Percentiles rank a stretch among this genome's conserved stretches.
phyloP scores from a whole-genome alignment of 1,284 basidiomycete species.

The Coniferiporia weirii region DNA sequence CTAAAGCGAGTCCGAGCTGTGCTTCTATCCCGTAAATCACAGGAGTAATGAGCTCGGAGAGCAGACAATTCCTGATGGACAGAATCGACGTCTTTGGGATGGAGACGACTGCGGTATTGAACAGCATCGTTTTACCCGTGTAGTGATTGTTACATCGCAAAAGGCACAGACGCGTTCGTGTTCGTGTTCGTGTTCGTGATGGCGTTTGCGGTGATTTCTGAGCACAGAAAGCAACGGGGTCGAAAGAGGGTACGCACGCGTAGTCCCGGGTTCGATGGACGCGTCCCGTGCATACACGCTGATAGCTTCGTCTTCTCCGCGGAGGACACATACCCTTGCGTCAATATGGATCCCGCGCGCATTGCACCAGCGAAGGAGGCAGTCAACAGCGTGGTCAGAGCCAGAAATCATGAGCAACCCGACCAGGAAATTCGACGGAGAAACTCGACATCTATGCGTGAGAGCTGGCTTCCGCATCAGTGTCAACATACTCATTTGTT shows the following conservation, averaged over 20 bases:
- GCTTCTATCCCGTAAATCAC: slow-evolving; percentile 16
- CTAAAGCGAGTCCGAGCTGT: slow-evolving; percentile 15
- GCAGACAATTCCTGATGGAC: slow-evolving; percentile 22
- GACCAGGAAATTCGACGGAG: not conserved
- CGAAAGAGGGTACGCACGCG: slow-evolving; percentile 10
- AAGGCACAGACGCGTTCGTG: not conserved
- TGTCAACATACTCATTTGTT: not conserved
- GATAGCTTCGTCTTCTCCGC: slow-evolving; percentile 13
- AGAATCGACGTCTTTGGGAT: slow-evolving; percentile 25
- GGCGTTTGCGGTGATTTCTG: too few relatives aligned
- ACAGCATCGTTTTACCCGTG: not conserved
- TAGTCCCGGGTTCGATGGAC: slow-evolving; percentile 12
- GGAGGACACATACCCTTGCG: slow-evolving; percentile 15
- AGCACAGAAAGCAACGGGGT: not conserved
- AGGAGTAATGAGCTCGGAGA: slow-evolving; percentile 4
- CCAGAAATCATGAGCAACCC: slow-evolving; percentile 1
- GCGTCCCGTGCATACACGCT: slow-evolving; percentile 11
- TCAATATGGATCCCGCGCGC: slow-evolving; percentile 14
- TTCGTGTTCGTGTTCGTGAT: too few relatives aligned
- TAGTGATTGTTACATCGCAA: not conserved
- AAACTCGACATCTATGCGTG: not conserved
- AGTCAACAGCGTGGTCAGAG: slow-evolving; percentile 3
- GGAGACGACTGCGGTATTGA: slow-evolving; percentile 20
- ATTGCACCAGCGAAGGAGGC: slow-evolving; percentile 14
- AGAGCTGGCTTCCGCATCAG: not conserved